Conservation (phyloP, 1,139 yeast species). For the Saccharomyces hybrid region DNA sequence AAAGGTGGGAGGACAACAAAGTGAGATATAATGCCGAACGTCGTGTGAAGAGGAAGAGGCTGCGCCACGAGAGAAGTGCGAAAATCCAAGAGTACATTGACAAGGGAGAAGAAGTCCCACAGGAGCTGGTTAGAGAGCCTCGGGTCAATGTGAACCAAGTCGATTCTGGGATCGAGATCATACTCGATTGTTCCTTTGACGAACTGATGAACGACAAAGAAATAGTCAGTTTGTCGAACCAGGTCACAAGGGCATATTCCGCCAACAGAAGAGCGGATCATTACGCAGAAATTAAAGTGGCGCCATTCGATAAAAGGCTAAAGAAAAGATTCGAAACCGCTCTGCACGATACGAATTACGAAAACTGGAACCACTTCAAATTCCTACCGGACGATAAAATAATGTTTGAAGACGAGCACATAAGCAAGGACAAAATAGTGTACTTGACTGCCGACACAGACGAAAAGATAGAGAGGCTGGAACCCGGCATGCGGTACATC, state of each 20-base stretch:
- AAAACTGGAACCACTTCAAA: constrained; percentile 57
- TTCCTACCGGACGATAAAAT: constrained; percentile 35
- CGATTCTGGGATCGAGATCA: constrained; percentile 43
- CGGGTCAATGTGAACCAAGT: constrained; percentile 37
- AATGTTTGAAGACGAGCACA: constrained; percentile 1
- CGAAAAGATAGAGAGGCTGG: constrained; percentile 51
- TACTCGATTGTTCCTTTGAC: constrained; percentile 86
- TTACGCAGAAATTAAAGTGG: constrained; percentile 50
- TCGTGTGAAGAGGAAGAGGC: constrained; percentile 46
- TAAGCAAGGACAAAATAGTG: constrained; percentile 36
- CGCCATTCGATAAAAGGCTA: constrained; percentile 61
- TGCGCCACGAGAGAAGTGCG: constrained; percentile 32
- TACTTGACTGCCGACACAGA: constrained; percentile 87
- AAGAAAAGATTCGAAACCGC: constrained; percentile 60
- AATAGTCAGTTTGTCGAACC: constrained; percentile 67
- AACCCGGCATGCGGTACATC: constrained; percentile 66
- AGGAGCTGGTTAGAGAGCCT: constrained; percentile 29
- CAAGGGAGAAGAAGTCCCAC: constrained; percentile 34
- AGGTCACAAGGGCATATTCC: constrained; percentile 74
- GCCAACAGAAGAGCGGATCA: constrained; percentile 57
- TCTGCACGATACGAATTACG: constrained; percentile 47
- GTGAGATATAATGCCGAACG: constrained; percentile 47
- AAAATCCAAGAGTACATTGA: constrained; percentile 30
- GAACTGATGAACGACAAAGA: constrained; percentile 80
- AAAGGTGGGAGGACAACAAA: constrained; percentile 57